phyloP scores from a whole-genome alignment of 1,284 basidiomycete species.

The Leccinum griseonigrum region DNA sequence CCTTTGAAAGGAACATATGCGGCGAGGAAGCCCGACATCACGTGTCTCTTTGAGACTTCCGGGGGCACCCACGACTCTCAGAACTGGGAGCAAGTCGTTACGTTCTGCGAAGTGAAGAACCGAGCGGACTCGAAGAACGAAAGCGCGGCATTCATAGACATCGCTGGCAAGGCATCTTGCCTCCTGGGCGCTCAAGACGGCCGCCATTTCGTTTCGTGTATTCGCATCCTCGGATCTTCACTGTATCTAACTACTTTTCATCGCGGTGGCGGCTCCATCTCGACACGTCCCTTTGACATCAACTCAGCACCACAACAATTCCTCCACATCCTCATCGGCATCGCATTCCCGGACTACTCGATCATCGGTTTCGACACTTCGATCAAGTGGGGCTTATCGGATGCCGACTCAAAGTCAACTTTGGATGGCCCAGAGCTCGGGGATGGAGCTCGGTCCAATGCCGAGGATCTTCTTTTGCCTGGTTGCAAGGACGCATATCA shows the following conservation, averaged over 20 bases:
- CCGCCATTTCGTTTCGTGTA: neutral
- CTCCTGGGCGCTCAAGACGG: neutral
- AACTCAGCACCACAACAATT: neutral
- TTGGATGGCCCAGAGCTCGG: neutral
- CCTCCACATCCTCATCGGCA: neutral
- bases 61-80: neutral
- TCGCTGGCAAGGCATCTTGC: neutral
- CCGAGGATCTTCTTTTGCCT: neutral
- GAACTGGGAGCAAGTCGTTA: neutral
- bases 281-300: neutral
- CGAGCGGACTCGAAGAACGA: neutral
- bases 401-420: neutral
- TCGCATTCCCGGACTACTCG: neutral
- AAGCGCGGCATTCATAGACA: neutral
- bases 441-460: neutral
- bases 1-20: neutral
- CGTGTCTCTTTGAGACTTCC: neutral
- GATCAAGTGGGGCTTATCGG: neutral
- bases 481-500: neutral
- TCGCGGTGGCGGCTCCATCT: neutral
- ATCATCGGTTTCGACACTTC: neutral
- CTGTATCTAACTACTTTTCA: neutral
- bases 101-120: constrained; percentile 2
- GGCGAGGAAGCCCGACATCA: neutral
- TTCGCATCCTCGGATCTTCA: neutral